Conservation (phyloP, 1,284 basidiomycete genomes). For the Puccinia polysora region DNA sequence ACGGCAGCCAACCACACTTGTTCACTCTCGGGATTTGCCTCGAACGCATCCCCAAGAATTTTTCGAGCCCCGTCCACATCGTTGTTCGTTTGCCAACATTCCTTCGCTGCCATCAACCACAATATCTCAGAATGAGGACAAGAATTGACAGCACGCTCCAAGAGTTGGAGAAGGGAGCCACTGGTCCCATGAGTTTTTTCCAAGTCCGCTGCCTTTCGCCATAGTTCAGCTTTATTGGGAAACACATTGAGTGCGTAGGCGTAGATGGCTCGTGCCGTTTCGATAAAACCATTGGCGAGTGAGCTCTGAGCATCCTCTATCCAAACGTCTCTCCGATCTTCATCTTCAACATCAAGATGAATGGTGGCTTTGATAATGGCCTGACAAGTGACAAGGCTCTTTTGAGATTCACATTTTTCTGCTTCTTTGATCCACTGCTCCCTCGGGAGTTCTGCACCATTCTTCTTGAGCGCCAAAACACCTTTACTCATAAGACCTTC, state of each 20-base stretch:
- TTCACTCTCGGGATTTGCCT: constrained; percentile 92
- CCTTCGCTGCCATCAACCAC: constrained; percentile 96
- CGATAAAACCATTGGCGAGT: constrained; percentile 68
- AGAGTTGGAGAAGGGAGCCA: constrained; percentile 73
- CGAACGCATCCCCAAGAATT: constrained; percentile 82
- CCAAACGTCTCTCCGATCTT: constrained; percentile 85
- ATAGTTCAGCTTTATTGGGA: constrained; percentile 73
- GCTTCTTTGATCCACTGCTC: constrained; percentile 97
- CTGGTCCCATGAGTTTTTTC: constrained; percentile 84
- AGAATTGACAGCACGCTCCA: constrained; percentile 74
- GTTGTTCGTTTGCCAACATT: constrained; percentile 75
- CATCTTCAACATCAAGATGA: constrained; percentile 89
- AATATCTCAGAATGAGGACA: constrained; percentile 91
- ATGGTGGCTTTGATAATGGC: constrained; percentile 93
- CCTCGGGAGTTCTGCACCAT: constrained; percentile 80
- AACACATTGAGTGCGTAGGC: constrained; percentile 88
- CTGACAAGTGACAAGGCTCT: constrained; percentile 77
- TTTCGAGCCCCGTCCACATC: constrained; percentile 81
- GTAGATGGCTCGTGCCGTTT: constrained; percentile 77
- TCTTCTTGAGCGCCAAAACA: constrained; percentile 70
- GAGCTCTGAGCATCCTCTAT: constrained; percentile 81
- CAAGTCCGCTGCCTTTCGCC: constrained; percentile 83
- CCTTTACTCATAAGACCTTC: constrained; percentile 82
- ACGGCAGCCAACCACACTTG: constrained; percentile 95
- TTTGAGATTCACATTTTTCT: constrained; percentile 81